Conservation (phyloP, 163 green algal species). For the Prototheca stagnorum region DNA sequence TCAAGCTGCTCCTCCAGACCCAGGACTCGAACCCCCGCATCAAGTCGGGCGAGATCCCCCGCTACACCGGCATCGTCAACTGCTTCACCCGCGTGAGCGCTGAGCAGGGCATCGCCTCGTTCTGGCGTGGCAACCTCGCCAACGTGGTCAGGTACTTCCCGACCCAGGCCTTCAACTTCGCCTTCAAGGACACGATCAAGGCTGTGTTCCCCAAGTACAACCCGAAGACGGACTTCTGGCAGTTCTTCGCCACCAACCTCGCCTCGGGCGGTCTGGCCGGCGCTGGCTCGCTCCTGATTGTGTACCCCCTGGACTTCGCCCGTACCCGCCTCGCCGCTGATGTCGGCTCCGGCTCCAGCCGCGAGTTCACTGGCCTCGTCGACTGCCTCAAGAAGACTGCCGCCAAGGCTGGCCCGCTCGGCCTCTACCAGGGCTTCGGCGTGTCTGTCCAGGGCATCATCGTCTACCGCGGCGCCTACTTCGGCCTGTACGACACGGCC, state of each 20-base stretch:
- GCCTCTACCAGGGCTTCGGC: conserved; percentile 93
- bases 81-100: conserved; percentile 83
- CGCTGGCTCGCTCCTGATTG: conserved; percentile 87
- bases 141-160: conserved; percentile 96
- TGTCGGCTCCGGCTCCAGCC: conserved; percentile 51
- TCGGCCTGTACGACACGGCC: conserved; percentile 94
- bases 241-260: conserved; percentile 87
- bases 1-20: conserved; percentile 98
- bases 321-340: conserved; percentile 90
- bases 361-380: conserved; percentile 86
- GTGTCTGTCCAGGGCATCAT: conserved; percentile 93
- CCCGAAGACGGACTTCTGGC: conserved; percentile 87
- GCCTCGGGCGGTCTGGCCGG: conserved; percentile 81
- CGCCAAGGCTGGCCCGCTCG: conserved; percentile 48
- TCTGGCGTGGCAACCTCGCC: conserved; percentile 95
- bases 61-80: conserved; percentile 87
- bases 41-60: conserved; percentile 53
- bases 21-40: conserved; percentile 68
- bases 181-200: conserved; percentile 99
- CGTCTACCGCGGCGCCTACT: conserved; percentile 98
- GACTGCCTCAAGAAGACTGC: conserved; percentile 62
- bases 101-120: conserved; percentile 71
- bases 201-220: conserved; percentile 85
- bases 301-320: conserved; percentile 98
- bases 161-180: conserved; percentile 97